Evolutionary conservation across 176 grass and related monocot genomes (phyloP), one percentile per base, ranked within the genome.

Genomic region (Tillandsia leiboldiana): DNA sequence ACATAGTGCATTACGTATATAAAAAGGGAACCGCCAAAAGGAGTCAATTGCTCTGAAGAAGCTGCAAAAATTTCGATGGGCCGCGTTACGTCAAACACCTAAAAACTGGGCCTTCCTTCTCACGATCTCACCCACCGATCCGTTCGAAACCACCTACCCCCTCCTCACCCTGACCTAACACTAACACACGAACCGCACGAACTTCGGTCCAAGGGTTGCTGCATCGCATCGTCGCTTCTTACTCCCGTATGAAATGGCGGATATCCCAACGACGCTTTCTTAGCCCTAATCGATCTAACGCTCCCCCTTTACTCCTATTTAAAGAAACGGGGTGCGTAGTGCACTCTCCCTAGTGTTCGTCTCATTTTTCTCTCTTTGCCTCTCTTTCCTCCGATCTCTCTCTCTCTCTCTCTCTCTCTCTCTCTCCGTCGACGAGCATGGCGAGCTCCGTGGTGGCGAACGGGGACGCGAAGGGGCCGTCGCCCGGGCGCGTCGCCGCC

Each of bases 401-500:
- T 51, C 1, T 15, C 0, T 80, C 71, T 8, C 27, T 56, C 76
- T 80, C 71, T 8, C 27, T 51, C 1, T 15, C 0, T 64, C 53
- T 9, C 20, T 7, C 54, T 51, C 22, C 47, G 3, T 75, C 33
- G 47, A 69, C 27, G 47, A 42, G 28, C 71, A 82, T 79, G 85
- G 86, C 81, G 48, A 79, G 72, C 63, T 79, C 76, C 8, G 2
- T 12, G 58, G 53, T 82, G 49, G 24, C 88, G 49, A 93, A 90
- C 82, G 94, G 84, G 49, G 69, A 53, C 72, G 52, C 67, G 24
- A 78, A 58, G 53, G 78, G 63, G 15, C 82, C 84, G 33, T 51
- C 72, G 1, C 75, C 82, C 2, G 83, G 80, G 14, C 84, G 89
- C 11, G 84, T 85, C 0, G 77, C 80, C 9, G 83, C 86, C 28